Base-by-base conservation (phyloP, 2,329 filamentous ascomycete genomes). In the Diaporthe australafricana region DNA sequence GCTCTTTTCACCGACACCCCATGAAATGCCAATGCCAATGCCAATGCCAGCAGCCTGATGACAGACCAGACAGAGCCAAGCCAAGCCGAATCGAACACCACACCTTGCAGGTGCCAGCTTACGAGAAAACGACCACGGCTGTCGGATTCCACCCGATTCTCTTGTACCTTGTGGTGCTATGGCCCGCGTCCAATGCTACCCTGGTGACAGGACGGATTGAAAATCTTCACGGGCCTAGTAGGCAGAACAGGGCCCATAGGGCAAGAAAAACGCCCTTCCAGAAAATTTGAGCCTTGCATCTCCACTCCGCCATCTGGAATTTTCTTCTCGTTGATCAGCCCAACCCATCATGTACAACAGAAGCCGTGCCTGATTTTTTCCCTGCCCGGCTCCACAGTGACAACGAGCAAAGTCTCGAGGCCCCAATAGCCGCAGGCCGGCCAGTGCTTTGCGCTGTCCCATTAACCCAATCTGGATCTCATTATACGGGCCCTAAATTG, bases 121-220 rank as follows among this genome's bases (percentile, higher is more conserved):
- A 63, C 57, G 57, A 63, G 30, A 47, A 48, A 48, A 35, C 27
- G 6, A 11, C 32, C 63, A 16, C 35, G 47, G 9, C 47, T 68
- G 50, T 69, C 53, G 67, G 67, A 56, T 69, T 69, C 67, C 67
- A 62, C 55, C 67, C 67, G 53, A 62, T 60, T 60, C 67, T 56
- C 32, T 22, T 32, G 35, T 27, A 42, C n/a, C 38, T 40, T 22
- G 38, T 42, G 22, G 38, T 22, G 27, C 52, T 5, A n/a, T 35
- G 50, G 27, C 35, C 66, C 35, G 40, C 66, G 55, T 22, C 53
- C 53, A 62, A 69, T 62, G 45, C 53, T 47, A 69, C 53, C 53
- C 53, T 30, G 67, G 53, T 9, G n/a, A 45, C 52, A 32, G 38
- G 16, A 40, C 25, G 30, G 25, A 22, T 22, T 47, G 50, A 32